Evolutionary conservation across 1,139 yeast species (phyloP), one percentile per base, ranked within the genome.

Genomic region (Candida frijolesensis): DNA sequence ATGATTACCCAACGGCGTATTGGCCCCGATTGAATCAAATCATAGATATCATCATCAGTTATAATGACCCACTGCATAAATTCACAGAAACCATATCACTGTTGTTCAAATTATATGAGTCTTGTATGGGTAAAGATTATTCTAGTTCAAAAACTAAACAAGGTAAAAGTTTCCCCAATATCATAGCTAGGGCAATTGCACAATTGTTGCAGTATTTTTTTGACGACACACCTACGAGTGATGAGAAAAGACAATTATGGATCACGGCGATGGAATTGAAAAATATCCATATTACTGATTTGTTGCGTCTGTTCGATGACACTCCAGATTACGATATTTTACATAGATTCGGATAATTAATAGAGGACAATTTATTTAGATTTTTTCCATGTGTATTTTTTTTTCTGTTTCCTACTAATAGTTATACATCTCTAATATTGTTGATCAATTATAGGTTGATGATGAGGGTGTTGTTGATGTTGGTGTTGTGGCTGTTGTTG

Each of bases 401-500:
- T n/a, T 19, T 25, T 44, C 15, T 30, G 5, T 32, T 25, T 25
- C 29, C 29, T 25, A 25, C 18, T 27, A 15, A 16, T 34, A 46
- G 18, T 33, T 42, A 42, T 43, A 43, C 29, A 40, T n/a, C 49
- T 52, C n/a, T 52, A 54, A 9, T 51, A 63, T 37, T 54, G 57
- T 32, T 55, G 57, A 41, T 55, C 57, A 51, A 54, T 47, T 14
- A 50, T 51, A 14, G 52, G 61, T 38, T 60, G 63, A 15, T 38
- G 42, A 12, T 54, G 57, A 4, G 44, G 51, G 8, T 44, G 51
- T 10, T 50, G 56, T 32, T 47, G 49, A 42, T 47, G 49, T 27
- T 42, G 70, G 34, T 63, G 70, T 44, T 64, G 72, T 30, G 61
- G 70, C 42, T 66, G 72, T 44, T 69, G 74, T 52, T 70, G 76